Conservation (phyloP, 352 stramenopile species). For the Pelagophyceae sp. region DNA sequence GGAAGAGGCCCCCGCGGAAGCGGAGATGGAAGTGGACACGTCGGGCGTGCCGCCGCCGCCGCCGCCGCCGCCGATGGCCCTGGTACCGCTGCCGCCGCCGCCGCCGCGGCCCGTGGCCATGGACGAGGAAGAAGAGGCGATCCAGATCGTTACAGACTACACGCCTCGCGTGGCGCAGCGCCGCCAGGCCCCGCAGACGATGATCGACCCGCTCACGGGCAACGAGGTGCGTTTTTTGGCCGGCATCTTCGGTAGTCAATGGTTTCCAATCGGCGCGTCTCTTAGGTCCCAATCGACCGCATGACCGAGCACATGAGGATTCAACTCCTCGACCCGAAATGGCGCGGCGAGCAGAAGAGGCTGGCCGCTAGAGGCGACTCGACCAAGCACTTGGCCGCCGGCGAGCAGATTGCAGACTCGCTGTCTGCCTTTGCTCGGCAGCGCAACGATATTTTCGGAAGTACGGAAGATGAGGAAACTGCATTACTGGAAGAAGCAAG, state of each 20-base stretch:
- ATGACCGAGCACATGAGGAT: conserved; percentile 98
- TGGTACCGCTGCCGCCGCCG: conserved; percentile 27
- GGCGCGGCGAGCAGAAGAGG: conserved; percentile 85
- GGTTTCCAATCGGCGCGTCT: no score
- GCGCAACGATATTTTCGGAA: conserved; percentile 81
- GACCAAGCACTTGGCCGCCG: conserved; percentile 79
- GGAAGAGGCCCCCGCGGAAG: conserved; percentile 32
- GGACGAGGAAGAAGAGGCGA: conserved; percentile 49
- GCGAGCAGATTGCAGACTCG: conserved; percentile 85
- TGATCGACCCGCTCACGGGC: conserved; percentile 64
- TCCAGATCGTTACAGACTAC: conserved; percentile 56
- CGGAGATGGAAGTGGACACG: background rate
- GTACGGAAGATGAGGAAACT: conserved; percentile 67
- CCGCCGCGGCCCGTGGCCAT: background rate
- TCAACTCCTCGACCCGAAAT: conserved; percentile 95
- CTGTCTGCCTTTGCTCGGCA: conserved; percentile 80
- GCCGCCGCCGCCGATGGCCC: background rate
- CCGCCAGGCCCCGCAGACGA: conserved; percentile 35
- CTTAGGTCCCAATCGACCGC: conserved; percentile 53
- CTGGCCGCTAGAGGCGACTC: conserved; percentile 94
- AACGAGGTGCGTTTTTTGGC: no score
- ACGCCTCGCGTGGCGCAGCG: conserved; percentile 39
- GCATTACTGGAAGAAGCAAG: conserved; percentile 48
- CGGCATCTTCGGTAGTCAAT: no score
- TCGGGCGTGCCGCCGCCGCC: background rate